These are phyloP conservation scores for Penicillium alfredii DNA, from an alignment of 495 filamentous ascomycete species.

Conservation along the genomic window DNA sequence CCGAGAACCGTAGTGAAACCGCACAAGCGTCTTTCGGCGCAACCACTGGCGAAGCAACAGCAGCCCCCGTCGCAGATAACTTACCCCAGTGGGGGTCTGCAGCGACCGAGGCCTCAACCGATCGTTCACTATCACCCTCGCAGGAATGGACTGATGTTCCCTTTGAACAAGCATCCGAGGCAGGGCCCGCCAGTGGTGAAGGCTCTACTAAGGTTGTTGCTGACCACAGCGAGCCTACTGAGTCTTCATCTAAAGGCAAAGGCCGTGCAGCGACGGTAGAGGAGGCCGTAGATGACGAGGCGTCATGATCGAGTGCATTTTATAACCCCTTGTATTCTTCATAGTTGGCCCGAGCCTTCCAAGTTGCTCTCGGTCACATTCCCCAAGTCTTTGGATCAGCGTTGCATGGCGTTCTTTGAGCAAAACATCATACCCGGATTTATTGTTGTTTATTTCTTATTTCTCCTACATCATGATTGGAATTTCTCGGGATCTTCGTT, in stretches of 20 bases:
- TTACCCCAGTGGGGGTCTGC: constrained; percentile 17
- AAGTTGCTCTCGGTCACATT: constrained; percentile 3
- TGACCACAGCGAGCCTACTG: background rate
- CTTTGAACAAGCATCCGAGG: constrained; percentile 16
- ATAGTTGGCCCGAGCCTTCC: constrained; percentile 1
- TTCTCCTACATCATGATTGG: too few species aligned
- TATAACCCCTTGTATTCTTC: constrained; percentile 8
- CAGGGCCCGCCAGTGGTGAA: constrained; percentile 3
- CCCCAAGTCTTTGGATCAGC: constrained; percentile 15
- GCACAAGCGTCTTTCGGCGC: background rate
- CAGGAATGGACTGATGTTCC: constrained; percentile 37
- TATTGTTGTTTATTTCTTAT: too few species aligned
- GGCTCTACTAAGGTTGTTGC: constrained; percentile 1
- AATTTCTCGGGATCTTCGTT: too few species aligned
- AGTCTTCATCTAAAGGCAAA: constrained; percentile 38
- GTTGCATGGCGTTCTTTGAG: constrained; percentile 30
- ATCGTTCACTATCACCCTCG: constrained; percentile 24
- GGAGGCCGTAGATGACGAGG: constrained; percentile 40
- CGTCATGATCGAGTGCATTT: constrained; percentile 8
- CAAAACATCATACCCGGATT: constrained; percentile 31
- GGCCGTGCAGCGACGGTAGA: constrained; percentile 44
- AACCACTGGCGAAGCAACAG: background rate
- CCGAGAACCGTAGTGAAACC: background rate
- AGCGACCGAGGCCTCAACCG: constrained; percentile 6
- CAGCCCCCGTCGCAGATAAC: background rate